phyloP scores from a whole-genome alignment of 2,329 filamentous ascomycete genomes.

The Trichoderma sp. region DNA sequence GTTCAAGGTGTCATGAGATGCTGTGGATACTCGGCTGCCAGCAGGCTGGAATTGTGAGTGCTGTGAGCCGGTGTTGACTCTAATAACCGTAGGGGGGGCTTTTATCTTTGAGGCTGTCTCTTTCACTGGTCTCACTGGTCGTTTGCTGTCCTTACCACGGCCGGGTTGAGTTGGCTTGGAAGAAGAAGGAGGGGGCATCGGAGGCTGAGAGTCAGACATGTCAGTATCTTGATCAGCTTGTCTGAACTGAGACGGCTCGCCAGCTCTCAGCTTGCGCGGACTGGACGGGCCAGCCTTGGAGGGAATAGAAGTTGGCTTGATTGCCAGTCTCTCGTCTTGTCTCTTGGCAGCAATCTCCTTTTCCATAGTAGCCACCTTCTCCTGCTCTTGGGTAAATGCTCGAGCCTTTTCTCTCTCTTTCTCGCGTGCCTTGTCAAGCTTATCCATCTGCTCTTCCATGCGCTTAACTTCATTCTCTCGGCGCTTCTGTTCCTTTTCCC shows the following conservation, averaged over 20 bases:
- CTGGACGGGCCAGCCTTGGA: conserved; percentile 42
- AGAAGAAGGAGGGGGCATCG: conserved; percentile 60
- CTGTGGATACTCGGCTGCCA: conserved; percentile 52
- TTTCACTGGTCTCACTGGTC: conserved; percentile 62
- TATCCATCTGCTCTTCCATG: conserved; percentile 58
- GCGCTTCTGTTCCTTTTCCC: conserved; percentile 64
- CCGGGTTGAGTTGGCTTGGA: conserved; percentile 50
- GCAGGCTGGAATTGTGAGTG: conserved; percentile 57
- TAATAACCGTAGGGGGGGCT: conserved; percentile 67
- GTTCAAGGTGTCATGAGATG: conserved; percentile 46
- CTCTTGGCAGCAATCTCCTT: conserved; percentile 53
- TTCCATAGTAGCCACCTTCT: conserved; percentile 53
- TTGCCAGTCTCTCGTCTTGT: conserved; percentile 45
- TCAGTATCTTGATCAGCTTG: conserved; percentile 47
- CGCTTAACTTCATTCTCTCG: conserved; percentile 64
- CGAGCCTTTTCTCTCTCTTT: conserved; percentile 69
- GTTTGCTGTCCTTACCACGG: conserved; percentile 53
- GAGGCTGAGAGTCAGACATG: conserved; percentile 54
- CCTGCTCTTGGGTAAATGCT: conserved; percentile 57
- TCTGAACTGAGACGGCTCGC: conserved; percentile 33
- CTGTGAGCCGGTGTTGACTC: conserved; percentile 66
- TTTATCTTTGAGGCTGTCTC: conserved; percentile 58
- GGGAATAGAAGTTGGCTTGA: conserved; percentile 44
- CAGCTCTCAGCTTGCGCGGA: conserved; percentile 49
- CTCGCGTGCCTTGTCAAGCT: conserved; percentile 65